Evolutionary conservation across 768 basidiomycete genomes (phyloP), one percentile per base, ranked within the genome.

Genomic region (Leccinum pellstonianum): DNA sequence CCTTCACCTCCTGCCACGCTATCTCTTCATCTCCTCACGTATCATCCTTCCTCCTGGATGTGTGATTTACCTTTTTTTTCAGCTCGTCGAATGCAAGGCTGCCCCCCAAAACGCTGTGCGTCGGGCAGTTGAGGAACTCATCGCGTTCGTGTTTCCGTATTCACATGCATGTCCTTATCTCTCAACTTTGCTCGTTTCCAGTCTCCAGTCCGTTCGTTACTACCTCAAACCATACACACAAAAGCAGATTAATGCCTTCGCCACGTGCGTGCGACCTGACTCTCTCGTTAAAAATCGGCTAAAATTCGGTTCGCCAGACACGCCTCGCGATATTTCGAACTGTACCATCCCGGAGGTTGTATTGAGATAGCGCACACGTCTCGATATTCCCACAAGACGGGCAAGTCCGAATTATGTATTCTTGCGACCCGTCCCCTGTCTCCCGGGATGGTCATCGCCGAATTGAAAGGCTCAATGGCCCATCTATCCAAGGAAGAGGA

Each of bases 321-420:
- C 71, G 91, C 90, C 46, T 92, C 90, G 48, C 89, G 92, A 37
- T 94, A 94, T 74, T 87, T 93, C 67, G 91, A 93, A 70, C 82
- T 94, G 48, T 94, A 94, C 74, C 81, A 90, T 66, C 90, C 92
- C 33, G 81, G 82, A 11, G 93, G 92, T 53, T 86, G 82, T 58
- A 93, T 94, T 63, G 92, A 94, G 77, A 92, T 94, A 62, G 86
- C 91, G 3, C 91, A 92, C 75, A 94, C 92, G 0, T 91, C 90
- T 29, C 85, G 92, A 27, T 94, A 94, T 72, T 86, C 91, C 46
- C 87, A 91, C 75, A 84, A 83, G 60, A 94, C 92, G 31, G 93
- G 92, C 65, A 94, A 94, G 76, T 90, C 90, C 31, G 92, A 94
- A 70, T 75, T 94, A 14, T 94, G 93, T 66, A 93, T 93, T 54